Evolutionary conservation across 768 basidiomycete species (phyloP), one percentile per base, ranked within the genome.

Genomic region (Podaxis pistillaris): DNA sequence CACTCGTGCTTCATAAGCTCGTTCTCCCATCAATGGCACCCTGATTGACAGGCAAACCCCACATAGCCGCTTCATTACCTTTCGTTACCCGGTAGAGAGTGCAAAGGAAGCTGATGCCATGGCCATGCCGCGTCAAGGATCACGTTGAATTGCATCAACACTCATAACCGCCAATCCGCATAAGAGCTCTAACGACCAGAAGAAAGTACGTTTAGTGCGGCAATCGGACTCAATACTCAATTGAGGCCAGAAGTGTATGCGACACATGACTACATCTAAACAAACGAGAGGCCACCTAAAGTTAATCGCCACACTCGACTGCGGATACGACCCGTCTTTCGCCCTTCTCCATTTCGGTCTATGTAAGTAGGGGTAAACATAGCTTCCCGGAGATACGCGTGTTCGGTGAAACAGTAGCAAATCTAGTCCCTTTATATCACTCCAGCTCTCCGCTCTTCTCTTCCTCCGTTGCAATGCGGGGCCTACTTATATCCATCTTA

Each of bases 361-460:
- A 19, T 9, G 44, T 22, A 46, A 46, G 44, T 7, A 46, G 44
- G 19, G 15, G 17, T 46, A 46, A 46, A 46, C 12, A 46, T 17
- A 41, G 12, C 40, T 19, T 46, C 40, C 28, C 56, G 56, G 56
- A 56, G 56, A 56, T 56, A 9, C 28, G 56, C 56, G 56, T 12
- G 24, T 17, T 41, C 15, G 11, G 12, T 9, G 19, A 46, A 46
- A 9, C 33, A 33, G 33, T 46, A 9, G 19, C n/a, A n/a, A n/a
- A 22, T 37, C 54, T 55, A 22, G 19, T 36, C 22, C 33, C 33
- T 22, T 40, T 22, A 40, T 8, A 56, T 41, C 40, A 28, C 56
- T 22, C 26, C 40, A 56, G 26, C n/a, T 17, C 40, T 17, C 40
- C 56, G 9, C 40, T 28, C 38, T 41, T 56, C 38, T 41, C n/a